Base-by-base conservation (phyloP, 2,329 filamentous ascomycete genomes). In the Penicillium sp. region DNA sequence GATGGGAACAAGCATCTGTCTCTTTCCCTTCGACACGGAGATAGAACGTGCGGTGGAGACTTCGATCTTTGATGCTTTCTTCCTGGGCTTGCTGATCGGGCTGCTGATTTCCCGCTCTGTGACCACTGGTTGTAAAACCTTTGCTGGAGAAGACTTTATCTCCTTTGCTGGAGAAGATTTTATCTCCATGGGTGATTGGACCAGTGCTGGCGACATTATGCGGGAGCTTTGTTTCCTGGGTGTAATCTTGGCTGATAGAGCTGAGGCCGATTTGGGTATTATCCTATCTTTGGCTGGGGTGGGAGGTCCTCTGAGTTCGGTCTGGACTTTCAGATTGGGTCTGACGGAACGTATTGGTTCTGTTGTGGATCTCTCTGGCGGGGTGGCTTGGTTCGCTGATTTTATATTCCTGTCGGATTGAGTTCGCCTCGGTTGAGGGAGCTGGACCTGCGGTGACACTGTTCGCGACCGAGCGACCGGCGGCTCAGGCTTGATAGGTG, bases 41-140 rank as follows among this genome's bases (percentile, higher is more conserved):
- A 77, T 60, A 5, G 74, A 75, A 26, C 73, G 64, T 3, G 75
- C 75, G 33, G 71, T 66, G 3, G 74, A 75, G 29, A 77, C 65
- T 55, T 75, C 70, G 33, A 75, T 63, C 58, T 33, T 57, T 51
- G 51, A 61, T 18, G 11, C 6, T 29, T 43, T 41, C 11, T 43
- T 43, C 11, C 20, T 41, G n/a, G 12, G 14, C 11, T 25, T 26
- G 7, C 12, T 12, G 9, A 23, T 18, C 25, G 40, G 40, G 4
- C 8, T 27, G 15, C 25, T 44, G 49, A 43, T 37, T 29, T 43
- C 37, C 15, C 49, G 49, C 14, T 51, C 49, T 26, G 49, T 51
- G 27, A 51, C 31, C 4, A 43, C 22, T 6, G 40, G 40, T 14
- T 14, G 25, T 3, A 18, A 7, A 18, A 15, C 12, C 18, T 35